These are phyloP conservation scores for Claviceps lovelessii DNA, from an alignment of 2,329 filamentous ascomycete species.

Conservation along the genomic window DNA sequence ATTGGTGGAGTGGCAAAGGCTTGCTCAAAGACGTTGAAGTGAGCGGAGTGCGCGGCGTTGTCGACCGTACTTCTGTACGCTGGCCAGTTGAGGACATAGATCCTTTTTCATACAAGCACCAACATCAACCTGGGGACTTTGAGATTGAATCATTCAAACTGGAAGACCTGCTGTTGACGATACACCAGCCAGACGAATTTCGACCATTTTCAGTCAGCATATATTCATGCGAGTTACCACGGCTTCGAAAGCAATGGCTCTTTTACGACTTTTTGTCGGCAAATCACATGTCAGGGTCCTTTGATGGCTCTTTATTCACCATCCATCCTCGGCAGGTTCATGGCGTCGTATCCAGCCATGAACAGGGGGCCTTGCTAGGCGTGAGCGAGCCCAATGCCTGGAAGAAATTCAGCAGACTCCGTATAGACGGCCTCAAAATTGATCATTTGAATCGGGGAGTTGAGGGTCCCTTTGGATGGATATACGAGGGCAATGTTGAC, in stretches of 20 bases:
- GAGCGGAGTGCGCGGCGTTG: slow-evolving; percentile 79
- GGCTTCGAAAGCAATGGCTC: slow-evolving; percentile 87
- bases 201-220: slow-evolving; percentile 93
- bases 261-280: slow-evolving; percentile 96
- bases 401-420: slow-evolving; percentile 90
- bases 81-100: slow-evolving; percentile 54
- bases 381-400: slow-evolving; percentile 58
- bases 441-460: slow-evolving; percentile 92
- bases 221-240: slow-evolving; percentile 85
- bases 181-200: slow-evolving; percentile 82
- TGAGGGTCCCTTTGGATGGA: slow-evolving; percentile 92
- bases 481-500: slow-evolving; percentile 91
- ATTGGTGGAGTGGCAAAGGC: slow-evolving; percentile 97
- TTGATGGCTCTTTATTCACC: slow-evolving; percentile 89
- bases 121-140: slow-evolving; percentile 84
- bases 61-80: slow-evolving; percentile 73
- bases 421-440: slow-evolving; percentile 86
- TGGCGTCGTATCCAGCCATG: slow-evolving; percentile 50
- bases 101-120: slow-evolving; percentile 74
- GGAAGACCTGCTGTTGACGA: slow-evolving; percentile 79
- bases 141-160: slow-evolving; percentile 95
- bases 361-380: slow-evolving; percentile 37
- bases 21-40: slow-evolving; percentile 84
- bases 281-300: slow-evolving; percentile 90
- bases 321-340: slow-evolving; percentile 91